Percentiles rank a stretch among this genome's conserved stretches.
These are phyloP conservation scores for Suillus lakei DNA, from an alignment of 768 basidiomycete genomes.

Conservation along the genomic window DNA sequence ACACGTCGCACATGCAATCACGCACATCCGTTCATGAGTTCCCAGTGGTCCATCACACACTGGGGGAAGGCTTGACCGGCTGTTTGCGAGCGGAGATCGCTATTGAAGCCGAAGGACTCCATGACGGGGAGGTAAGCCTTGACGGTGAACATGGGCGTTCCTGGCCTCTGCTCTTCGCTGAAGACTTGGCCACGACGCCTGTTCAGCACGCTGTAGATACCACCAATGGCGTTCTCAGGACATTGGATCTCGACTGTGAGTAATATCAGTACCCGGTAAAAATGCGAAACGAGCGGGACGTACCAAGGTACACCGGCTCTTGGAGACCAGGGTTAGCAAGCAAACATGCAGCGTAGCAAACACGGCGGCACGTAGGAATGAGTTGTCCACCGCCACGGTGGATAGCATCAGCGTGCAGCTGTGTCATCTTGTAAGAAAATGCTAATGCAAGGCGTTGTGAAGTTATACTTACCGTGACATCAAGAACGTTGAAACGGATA, in stretches of 20 bases:
- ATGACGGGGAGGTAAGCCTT: constrained; percentile 94
- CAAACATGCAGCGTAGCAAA: constrained; percentile 93
- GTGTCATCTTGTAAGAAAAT: constrained; percentile 10
- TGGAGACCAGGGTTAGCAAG: constrained; percentile 91
- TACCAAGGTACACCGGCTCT: constrained; percentile 95
- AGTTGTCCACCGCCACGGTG: constrained; percentile 99
- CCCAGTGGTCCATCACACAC: constrained; percentile 92
- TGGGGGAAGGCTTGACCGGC: constrained; percentile 99
- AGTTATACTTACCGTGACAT: constrained; percentile 80
- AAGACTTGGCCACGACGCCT: constrained; percentile 98
- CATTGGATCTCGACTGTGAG: constrained; percentile 92
- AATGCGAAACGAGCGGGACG: constrained; percentile 18
- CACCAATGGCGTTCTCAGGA: constrained; percentile 96
- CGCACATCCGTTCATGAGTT: constrained; percentile 81
- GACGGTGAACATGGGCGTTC: constrained; percentile 99
- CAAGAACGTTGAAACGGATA: constrained; percentile 92
- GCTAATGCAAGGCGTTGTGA: neutral
- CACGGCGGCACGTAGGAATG: constrained; percentile 96
- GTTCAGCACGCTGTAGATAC: constrained; percentile 94
- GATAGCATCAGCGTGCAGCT: constrained; percentile 98
- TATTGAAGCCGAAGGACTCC: constrained; percentile 98
- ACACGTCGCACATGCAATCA: constrained; percentile 13
- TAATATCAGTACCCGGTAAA: constrained; percentile 17
- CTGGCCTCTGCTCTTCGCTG: constrained; percentile 94
- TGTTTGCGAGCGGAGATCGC: constrained; percentile 89